A percentile compares a stretch with the other conserved stretches of the same genome.
These are phyloP conservation scores for Diplodia intermedia DNA, from an alignment of 2,329 filamentous ascomycete genomes.

Conservation along the genomic window DNA sequence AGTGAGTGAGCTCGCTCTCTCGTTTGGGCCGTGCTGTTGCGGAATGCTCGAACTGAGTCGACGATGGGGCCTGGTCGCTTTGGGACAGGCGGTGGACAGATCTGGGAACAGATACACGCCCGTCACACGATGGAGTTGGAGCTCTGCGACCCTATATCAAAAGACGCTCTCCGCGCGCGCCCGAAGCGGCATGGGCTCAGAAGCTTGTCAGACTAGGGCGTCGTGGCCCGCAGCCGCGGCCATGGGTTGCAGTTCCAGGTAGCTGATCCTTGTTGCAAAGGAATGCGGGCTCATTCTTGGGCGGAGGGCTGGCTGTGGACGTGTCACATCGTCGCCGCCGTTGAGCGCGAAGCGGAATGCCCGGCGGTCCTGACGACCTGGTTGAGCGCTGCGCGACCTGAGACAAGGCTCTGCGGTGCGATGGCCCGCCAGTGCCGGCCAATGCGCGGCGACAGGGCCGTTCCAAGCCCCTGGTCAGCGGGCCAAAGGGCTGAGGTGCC, in stretches of 20 bases:
- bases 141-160: slow-evolving; percentile 31
- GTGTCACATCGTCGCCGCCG: slow-evolving; percentile 29
- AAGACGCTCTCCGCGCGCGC: slow-evolving; percentile 8
- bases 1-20: not conserved
- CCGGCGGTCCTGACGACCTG: slow-evolving; percentile 22
- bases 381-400: slow-evolving; percentile 18
- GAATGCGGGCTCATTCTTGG: slow-evolving; percentile 32
- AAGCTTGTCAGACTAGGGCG: slow-evolving; percentile 48
- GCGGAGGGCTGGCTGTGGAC: slow-evolving; percentile 15
- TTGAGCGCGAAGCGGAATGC: slow-evolving; percentile 23
- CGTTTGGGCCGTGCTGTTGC: slow-evolving; percentile 15
- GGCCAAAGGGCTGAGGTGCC: slow-evolving; percentile 23
- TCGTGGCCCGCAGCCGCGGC: slow-evolving; percentile 52
- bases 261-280: slow-evolving; percentile 49
- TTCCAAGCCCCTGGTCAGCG: slow-evolving; percentile 29
- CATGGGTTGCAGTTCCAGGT: slow-evolving; percentile 51
- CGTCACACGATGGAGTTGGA: slow-evolving; percentile 32
- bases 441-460: slow-evolving; percentile 17
- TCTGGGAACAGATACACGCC: slow-evolving; percentile 45
- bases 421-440: slow-evolving; percentile 19
- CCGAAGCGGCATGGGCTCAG: slow-evolving; percentile 42
- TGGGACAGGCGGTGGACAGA: slow-evolving; percentile 43
- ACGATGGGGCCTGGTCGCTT: slow-evolving; percentile 37
- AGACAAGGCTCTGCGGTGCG: slow-evolving; percentile 29
- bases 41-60: slow-evolving; percentile 32